These are phyloP conservation scores for Kernera saxatilis DNA, from an alignment of 345 rosid species.

Conservation along the genomic window DNA sequence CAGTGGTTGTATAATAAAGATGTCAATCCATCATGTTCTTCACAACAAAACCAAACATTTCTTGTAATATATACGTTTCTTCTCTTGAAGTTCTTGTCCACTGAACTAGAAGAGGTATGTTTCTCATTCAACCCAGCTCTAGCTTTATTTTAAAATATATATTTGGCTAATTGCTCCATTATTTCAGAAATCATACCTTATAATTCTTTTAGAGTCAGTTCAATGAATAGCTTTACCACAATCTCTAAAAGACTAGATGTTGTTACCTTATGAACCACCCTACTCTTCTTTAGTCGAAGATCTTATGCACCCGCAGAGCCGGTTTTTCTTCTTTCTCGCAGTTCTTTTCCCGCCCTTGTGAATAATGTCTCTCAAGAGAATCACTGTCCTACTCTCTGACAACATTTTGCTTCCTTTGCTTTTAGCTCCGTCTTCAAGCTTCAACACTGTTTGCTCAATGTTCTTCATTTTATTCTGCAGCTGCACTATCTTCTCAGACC, in stretches of 20 bases:
- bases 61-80: not conserved
- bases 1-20: constrained; percentile 24
- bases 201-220: not conserved
- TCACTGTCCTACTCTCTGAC: constrained; percentile 40
- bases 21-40: constrained; percentile 24
- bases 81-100: not conserved
- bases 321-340: constrained; percentile 45
- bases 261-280: constrained; percentile 13
- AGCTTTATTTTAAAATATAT: constrained; percentile 11
- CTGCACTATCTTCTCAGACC: constrained; percentile 70
- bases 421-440: constrained; percentile 63
- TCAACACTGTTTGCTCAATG: constrained; percentile 50
- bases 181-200: not conserved
- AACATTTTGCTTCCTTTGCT: constrained; percentile 41
- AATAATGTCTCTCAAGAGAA: constrained; percentile 64
- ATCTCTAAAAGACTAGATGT: not conserved
- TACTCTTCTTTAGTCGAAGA: constrained; percentile 47
- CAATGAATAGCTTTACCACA: constrained; percentile 3
- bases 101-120: not conserved
- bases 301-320: constrained; percentile 69
- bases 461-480: constrained; percentile 70
- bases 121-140: not conserved
- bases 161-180: not conserved
- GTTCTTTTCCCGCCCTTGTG: constrained; percentile 42
- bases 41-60: not conserved